Conservation (phyloP, 2,329 filamentous ascomycete genomes). For the Penicillium verrucosum region DNA sequence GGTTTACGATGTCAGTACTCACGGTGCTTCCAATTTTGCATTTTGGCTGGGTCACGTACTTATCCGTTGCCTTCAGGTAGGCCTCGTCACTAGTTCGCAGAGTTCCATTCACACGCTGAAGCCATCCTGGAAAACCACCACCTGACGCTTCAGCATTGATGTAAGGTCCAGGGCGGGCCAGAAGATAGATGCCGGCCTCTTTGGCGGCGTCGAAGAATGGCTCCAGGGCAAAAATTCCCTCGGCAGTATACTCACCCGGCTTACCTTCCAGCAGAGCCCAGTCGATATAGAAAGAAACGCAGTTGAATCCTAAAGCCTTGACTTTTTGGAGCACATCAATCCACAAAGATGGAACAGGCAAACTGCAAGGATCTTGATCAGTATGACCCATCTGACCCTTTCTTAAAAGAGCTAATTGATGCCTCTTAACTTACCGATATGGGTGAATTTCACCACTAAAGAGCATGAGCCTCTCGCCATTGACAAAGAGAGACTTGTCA, state of each 20-base stretch:
- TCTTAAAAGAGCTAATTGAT: background rate
- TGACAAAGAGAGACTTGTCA: slow-evolving; percentile 66
- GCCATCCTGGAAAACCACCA: slow-evolving; percentile 78
- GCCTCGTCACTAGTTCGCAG: slow-evolving; percentile 61
- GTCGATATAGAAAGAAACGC: slow-evolving; percentile 73
- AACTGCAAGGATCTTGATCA: slow-evolving; percentile 31
- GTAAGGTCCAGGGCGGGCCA: slow-evolving; percentile 69
- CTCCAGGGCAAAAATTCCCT: slow-evolving; percentile 69
- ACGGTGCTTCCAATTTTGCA: background rate
- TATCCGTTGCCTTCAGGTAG: slow-evolving; percentile 65
- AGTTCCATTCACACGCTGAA: slow-evolving; percentile 64
- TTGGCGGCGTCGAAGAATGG: slow-evolving; percentile 74
- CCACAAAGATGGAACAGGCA: slow-evolving; percentile 62
- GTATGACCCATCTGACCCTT: background rate
- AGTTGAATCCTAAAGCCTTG: slow-evolving; percentile 75
- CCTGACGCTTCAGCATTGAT: slow-evolving; percentile 76
- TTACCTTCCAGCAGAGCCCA: slow-evolving; percentile 77
- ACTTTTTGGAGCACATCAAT: slow-evolving; percentile 79
- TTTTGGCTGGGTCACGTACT: slow-evolving; percentile 40
- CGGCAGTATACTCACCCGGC: slow-evolving; percentile 64
- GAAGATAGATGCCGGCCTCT: slow-evolving; percentile 70
- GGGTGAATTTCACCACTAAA: slow-evolving; percentile 74
- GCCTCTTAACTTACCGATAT: slow-evolving; percentile 46
- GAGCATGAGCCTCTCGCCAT: slow-evolving; percentile 66
- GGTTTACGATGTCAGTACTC: slow-evolving; percentile 8